Evolutionary conservation across 305 asterid genomes (phyloP), one percentile per base, ranked within the genome.

Genomic region (Fraxinus xanthoxyloides): DNA sequence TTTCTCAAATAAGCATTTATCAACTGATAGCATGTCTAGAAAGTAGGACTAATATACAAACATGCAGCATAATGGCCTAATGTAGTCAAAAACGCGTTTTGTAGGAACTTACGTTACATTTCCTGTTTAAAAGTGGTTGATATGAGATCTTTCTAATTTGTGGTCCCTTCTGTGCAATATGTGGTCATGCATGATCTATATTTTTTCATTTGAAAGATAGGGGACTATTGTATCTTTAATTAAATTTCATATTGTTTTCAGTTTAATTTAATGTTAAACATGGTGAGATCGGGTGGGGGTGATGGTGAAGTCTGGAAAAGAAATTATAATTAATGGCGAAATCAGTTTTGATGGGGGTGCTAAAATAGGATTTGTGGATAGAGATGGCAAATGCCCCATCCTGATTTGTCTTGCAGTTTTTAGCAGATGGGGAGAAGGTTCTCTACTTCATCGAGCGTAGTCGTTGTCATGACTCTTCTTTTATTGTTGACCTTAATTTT

Each of bases 1-100:
- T 36, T 80, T 54, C 19, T 40, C 36, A 6, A 28, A 28, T 38
- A 7, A 40, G 61, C 63, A 61, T 15, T 7, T 36, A 13, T 21
- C 74, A 12, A 54, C 17, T 35, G 43, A 34, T 6, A 23, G 72
- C 30, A 8, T 4, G 21, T 46, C 76, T 35, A 59, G 70, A 46
- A 76, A 31, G 77, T 3, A 9, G 80, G 56, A 65, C 46, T 74
- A 56, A 67, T 48, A 40, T 61, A 61, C 43, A 26, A 76, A 75
- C 73, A 31, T 3, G 35, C 17, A 28, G 54, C 74, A 26, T 28
- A 35, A 72, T 38, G 76, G 36, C 82, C 76, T 73, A 12, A 74
- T 40, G 15, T 59, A 26, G 80, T 81, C 67, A 67, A 63, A 38
- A 23, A 81, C 59, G 74, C 83, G 78, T n/a, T 12, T 21, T 73